Evolutionary conservation across 441 rosid genomes (phyloP), one percentile per base, ranked within the genome.

Genomic region (Eruca vesicaria): DNA sequence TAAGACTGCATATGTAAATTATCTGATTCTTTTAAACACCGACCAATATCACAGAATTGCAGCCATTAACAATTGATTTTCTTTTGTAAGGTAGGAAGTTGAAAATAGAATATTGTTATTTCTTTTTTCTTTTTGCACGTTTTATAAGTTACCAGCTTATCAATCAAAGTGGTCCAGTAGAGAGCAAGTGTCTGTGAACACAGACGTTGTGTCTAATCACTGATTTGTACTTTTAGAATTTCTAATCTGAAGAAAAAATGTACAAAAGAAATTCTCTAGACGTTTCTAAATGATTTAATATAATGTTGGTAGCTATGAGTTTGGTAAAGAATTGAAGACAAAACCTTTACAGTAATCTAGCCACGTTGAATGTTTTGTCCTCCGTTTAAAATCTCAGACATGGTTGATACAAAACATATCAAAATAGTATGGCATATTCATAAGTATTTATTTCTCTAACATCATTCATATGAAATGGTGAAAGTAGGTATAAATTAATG

Each of bases 71-170:
- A 38, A 38, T 38, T 21, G 8, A 43, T 14, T 43, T 0, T 21
- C 9, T 55, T 20, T 11, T 52, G 5, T 9, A 52, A 8, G 58
- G 9, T 21, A 4, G 28, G 35, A 28, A 58, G 63, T 28, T 58
- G 1, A 58, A 38, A 7, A 58, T 28, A 58, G 5, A 28, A 14
- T 60, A 32, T 52, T 67, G 48, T 29, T 69, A 32, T 53, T n/a
- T 26, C 19, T 19, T 63, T 36, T 9, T 0, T 36, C 3, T 0
- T 64, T 43, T 4, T 5, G 66, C 43, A 70, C 31, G 62, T 28
- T 65, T 62, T 53, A 77, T 77, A 77, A 65, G 72, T 65, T 57
- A 18, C 28, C 5, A 57, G 0, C 72, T 45, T 70, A 77, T 77
- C 71, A 71, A 48, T 29, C 53, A 18, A 33, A n/a, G 63, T 48